phyloP scores from a whole-genome alignment of 768 basidiomycete genomes.

The Collybia nuda region DNA sequence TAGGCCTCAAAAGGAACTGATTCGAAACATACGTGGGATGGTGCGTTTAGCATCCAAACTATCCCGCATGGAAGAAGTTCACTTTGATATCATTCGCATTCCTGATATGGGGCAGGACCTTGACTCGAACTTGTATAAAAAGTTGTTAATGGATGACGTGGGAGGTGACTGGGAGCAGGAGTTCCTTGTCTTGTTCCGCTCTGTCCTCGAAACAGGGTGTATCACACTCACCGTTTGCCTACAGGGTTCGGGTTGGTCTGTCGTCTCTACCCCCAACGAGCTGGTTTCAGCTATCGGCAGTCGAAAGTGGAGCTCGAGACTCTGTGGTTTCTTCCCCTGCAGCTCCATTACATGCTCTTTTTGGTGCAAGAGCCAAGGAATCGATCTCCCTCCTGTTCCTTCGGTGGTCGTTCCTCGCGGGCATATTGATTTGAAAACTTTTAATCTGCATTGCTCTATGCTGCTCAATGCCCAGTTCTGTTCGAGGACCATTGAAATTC shows the following conservation, averaged over 20 bases:
- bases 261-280: background rate
- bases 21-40: conserved; percentile 1
- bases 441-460: conserved; percentile 22
- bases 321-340: too few species aligned
- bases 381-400: too few species aligned
- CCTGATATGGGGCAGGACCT: too few species aligned
- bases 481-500: conserved; percentile 20
- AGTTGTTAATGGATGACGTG: background rate
- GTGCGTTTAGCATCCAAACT: background rate
- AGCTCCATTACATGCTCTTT: too few species aligned
- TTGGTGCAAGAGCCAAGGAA: too few species aligned
- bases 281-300: background rate
- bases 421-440: background rate
- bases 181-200: conserved; percentile 3
- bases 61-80: conserved; percentile 5
- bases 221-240: conserved; percentile 8
- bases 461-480: conserved; percentile 17
- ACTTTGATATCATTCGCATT: conserved; percentile 3
- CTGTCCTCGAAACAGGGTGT: conserved; percentile 7
- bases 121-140: too few species aligned
- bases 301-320: background rate
- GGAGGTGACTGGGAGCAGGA: conserved; percentile 5
- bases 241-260: background rate
- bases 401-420: too few species aligned
- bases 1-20: background rate